Evolutionary conservation across 495 filamentous ascomycete genomes (phyloP).

Genomic region (Penicillium pulvis): DNA sequence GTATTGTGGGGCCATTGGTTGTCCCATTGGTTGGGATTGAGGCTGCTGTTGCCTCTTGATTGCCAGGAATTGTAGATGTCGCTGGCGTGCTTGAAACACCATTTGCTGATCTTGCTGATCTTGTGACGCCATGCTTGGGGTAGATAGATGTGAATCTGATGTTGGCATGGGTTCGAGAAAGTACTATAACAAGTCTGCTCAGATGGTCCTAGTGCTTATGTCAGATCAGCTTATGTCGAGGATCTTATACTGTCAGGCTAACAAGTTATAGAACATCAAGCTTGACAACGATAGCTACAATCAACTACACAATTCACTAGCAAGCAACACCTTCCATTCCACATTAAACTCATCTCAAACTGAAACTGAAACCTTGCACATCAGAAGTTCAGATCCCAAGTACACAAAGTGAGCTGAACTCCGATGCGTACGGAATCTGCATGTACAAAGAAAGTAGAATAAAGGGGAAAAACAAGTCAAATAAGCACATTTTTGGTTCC

Average conservation of each 20-base stretch:
- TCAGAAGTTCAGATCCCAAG: neutral
- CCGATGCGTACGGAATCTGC: neutral
- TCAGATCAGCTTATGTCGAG: neutral
- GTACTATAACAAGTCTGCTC: too few species aligned
- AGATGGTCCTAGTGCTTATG: neutral
- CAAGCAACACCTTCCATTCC: neutral
- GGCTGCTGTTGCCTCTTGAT: neutral
- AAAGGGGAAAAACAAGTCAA: neutral
- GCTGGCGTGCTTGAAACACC: neutral
- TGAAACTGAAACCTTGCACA: neutral
- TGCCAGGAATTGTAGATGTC: neutral
- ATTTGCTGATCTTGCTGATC: neutral
- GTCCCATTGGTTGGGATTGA: neutral
- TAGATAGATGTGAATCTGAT: too few species aligned
- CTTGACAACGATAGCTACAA: too few species aligned
- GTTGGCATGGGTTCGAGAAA: too few species aligned
- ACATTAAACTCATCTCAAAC: neutral
- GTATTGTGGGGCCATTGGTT: neutral
- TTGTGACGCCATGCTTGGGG: neutral
- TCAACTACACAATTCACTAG: neutral
- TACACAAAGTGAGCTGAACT: slow-evolving; percentile 1
- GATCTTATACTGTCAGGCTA: too few species aligned
- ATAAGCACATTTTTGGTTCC: slow-evolving; percentile 5
- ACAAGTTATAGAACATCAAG: too few species aligned
- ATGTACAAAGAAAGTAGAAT: neutral